Percentiles rank a stretch among this genome's conserved stretches.
Evolutionary conservation across 2,329 filamentous ascomycete genomes (phyloP).

Genomic region (Plectosphaerella plurivora): DNA sequence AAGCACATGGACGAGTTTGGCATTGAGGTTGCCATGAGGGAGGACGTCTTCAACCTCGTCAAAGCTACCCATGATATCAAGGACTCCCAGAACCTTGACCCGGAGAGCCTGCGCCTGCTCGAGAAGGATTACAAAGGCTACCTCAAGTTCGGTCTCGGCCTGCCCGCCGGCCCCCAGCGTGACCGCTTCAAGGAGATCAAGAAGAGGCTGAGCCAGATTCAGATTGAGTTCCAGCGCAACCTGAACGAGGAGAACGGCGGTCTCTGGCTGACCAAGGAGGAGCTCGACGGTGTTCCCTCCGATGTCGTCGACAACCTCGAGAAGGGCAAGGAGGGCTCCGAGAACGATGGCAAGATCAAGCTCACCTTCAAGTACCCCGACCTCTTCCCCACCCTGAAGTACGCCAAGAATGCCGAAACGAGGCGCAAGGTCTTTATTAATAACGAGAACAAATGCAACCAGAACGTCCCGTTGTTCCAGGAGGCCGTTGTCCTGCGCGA

Average conservation of each 20-base stretch:
- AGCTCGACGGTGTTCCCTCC: conserved; percentile 70
- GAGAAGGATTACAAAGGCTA: conserved; percentile 76
- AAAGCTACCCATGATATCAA: conserved; percentile 51
- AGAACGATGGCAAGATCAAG: conserved; percentile 69
- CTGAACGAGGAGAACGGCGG: conserved; percentile 80
- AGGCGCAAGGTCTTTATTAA: conserved; percentile 65
- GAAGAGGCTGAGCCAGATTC: conserved; percentile 70
- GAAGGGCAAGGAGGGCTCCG: conserved; percentile 57
- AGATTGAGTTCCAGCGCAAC: conserved; percentile 74
- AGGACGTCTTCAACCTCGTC: conserved; percentile 70
- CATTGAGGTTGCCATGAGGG: conserved; percentile 76
- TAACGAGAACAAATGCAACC: conserved; percentile 78
- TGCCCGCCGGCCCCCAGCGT: conserved; percentile 64
- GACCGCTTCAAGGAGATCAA: conserved; percentile 85
- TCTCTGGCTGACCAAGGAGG: conserved; percentile 69
- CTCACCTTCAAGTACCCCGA: conserved; percentile 83
- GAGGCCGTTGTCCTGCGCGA: conserved; percentile 52
- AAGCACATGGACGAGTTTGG: conserved; percentile 71
- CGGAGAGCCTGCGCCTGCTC: conserved; percentile 67
- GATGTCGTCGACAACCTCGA: conserved; percentile 64
- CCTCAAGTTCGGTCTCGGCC: conserved; percentile 68
- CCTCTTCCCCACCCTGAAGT: conserved; percentile 73
- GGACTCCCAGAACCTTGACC: conserved; percentile 53
- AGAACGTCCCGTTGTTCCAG: conserved; percentile 47
- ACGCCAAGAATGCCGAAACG: conserved; percentile 65